A percentile compares a stretch with the other conserved stretches of the same genome.
Evolutionary conservation across 2,329 filamentous ascomycete genomes (phyloP).

Genomic region (Alternaria sp.): DNA sequence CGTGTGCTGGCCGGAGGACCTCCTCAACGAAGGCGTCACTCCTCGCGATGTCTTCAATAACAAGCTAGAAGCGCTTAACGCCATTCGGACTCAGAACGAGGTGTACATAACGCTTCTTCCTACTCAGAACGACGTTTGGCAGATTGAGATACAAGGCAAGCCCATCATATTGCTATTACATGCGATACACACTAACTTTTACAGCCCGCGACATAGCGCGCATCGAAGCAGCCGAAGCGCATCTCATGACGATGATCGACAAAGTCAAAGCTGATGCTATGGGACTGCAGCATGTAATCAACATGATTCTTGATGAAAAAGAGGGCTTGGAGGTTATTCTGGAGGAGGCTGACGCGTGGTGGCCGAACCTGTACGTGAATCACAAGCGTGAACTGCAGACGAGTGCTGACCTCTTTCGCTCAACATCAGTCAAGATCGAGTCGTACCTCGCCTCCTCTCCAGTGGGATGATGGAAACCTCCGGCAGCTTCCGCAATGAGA

Average conservation of each 20-base stretch:
- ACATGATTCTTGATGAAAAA: constrained; percentile 34
- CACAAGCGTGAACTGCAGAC: background rate
- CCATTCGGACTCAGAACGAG: constrained; percentile 31
- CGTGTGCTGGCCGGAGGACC: constrained; percentile 31
- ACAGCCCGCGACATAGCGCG: constrained; percentile 5
- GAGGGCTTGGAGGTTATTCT: constrained; percentile 32
- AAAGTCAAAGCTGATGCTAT: constrained; percentile 22
- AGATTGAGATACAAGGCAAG: constrained; percentile 27
- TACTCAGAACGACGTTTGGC: constrained; percentile 5
- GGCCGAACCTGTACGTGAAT: constrained; percentile 24
- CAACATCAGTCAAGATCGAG: constrained; percentile 3
- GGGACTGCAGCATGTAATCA: constrained; percentile 14
- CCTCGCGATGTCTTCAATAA: constrained; percentile 37
- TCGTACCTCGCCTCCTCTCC: constrained; percentile 25
- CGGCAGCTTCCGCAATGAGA: constrained; percentile 28
- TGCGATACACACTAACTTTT: background rate
- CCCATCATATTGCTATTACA: too few species aligned
- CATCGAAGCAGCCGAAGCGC: constrained; percentile 28
- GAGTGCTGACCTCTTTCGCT: background rate
- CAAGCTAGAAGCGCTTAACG: constrained; percentile 36
- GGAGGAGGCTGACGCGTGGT: constrained; percentile 29
- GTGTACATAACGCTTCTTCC: constrained; percentile 35
- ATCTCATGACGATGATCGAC: constrained; percentile 28
- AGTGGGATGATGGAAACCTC: constrained; percentile 24
- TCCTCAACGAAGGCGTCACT: constrained; percentile 16